Conservation (phyloP, 768 basidiomycete genomes). For the Candolleomyces aberdarensis region DNA sequence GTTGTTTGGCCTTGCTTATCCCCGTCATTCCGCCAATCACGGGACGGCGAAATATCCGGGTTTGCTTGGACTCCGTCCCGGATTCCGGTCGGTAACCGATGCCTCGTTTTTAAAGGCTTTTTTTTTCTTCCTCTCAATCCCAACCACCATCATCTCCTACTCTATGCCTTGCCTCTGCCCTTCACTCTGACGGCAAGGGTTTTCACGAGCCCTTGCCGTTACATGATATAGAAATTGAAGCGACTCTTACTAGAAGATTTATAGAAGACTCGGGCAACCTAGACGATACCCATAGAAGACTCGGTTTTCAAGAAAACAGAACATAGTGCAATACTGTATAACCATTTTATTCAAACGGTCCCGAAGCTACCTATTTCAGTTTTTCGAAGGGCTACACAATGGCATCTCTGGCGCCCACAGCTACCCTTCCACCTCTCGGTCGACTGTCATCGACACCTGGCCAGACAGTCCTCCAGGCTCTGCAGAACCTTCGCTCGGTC, state of each 20-base stretch:
- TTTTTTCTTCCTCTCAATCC: constrained; percentile 12
- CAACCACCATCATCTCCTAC: not conserved
- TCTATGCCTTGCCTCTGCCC: not conserved
- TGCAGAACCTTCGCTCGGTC: constrained; percentile 34
- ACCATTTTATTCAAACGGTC: not conserved
- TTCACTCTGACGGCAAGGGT: constrained; percentile 47
- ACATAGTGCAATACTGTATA: constrained; percentile 5
- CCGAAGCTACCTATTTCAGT: not conserved
- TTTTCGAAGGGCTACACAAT: not conserved
- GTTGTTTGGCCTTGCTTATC: constrained; percentile 21
- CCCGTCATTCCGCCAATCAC: not conserved
- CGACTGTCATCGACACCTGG: constrained; percentile 40
- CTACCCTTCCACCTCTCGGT: constrained; percentile 55
- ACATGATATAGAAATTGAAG: not conserved
- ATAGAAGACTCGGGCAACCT: constrained; percentile 15
- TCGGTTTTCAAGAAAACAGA: not conserved
- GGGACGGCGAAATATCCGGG: not conserved
- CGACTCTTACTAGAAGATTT: constrained; percentile 15
- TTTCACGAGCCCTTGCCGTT: constrained; percentile 33
- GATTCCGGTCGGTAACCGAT: not conserved
- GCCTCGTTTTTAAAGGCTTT: constrained; percentile 3
- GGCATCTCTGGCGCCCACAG: constrained; percentile 35
- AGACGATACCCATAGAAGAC: constrained; percentile 14
- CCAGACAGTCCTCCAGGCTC: constrained; percentile 35
- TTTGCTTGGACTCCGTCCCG: not conserved